Conservation (phyloP, 2,329 filamentous ascomycete species). For the Mariannaea sp. region DNA sequence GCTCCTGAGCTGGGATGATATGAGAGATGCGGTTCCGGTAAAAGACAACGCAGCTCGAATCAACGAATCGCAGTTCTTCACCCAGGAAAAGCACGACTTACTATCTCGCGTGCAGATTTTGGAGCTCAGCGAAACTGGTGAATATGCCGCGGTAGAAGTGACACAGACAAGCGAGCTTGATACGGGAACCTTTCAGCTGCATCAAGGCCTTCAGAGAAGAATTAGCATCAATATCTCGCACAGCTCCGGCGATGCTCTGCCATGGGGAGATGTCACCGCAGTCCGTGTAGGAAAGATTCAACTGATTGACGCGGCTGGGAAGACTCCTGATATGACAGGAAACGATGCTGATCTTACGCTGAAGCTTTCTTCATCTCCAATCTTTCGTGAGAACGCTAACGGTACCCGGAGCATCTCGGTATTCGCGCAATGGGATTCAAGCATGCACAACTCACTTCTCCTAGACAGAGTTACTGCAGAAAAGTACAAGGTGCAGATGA, state of each 20-base stretch:
- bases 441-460: conserved; percentile 86
- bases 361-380: conserved; percentile 76
- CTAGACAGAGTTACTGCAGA: conserved; percentile 94
- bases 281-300: conserved; percentile 81
- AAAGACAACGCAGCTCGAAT: conserved; percentile 70
- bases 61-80: conserved; percentile 89
- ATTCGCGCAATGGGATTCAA: conserved; percentile 96
- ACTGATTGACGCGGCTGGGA: conserved; percentile 82
- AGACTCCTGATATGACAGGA: conserved; percentile 77
- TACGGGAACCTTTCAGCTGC: conserved; percentile 88
- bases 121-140: conserved; percentile 88
- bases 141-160: conserved; percentile 91
- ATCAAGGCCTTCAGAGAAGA: conserved; percentile 90
- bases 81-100: conserved; percentile 91
- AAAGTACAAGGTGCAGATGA: conserved; percentile 88
- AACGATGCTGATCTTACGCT: conserved; percentile 75
- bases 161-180: conserved; percentile 84
- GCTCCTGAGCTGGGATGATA: conserved; percentile 97
- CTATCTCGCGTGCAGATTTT: conserved; percentile 87
- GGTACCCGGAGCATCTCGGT: conserved; percentile 87
- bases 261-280: conserved; percentile 82
- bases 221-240: conserved; percentile 89
- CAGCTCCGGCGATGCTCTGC: conserved; percentile 83
- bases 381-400: conserved; percentile 84
- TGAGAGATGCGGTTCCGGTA: conserved; percentile 76